Evolutionary conservation across 257 asterid genomes (phyloP), one percentile per base, ranked within the genome.

Genomic region (Gentiana macrophylla): DNA sequence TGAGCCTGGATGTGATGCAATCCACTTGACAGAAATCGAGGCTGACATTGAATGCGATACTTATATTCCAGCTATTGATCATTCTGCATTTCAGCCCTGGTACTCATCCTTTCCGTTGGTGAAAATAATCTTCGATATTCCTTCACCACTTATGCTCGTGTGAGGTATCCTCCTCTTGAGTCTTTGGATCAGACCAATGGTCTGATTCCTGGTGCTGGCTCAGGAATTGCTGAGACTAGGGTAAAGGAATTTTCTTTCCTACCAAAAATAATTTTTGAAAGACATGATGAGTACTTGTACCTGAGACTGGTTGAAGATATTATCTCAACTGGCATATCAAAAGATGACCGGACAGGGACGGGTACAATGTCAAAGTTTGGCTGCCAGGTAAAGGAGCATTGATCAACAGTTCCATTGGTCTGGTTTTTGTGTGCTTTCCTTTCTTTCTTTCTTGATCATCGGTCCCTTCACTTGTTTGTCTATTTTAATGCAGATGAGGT

Each of bases 321-420:
- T 60, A 77, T 92, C 67, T 78, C 68, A 11, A 75, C 71, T 70
- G 98, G 98, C 66, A 81, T 66, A 46, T 64, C 47, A 38, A 92
- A 81, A 74, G 98, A 76, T 68, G 98, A 92, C 75, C 72, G 91
- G 61, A 88, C 95, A 2, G 97, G 98, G 61, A 88, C 94, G 50
- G 98, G 97, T 67, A 85, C 98, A 49, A 70, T 83, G 61, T 92
- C 98, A 5, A 80, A 83, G 70, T 92, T 92, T 77, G 97, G 98
- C 50, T 81, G 94, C 73, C 98, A 92, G 97, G 98, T 92, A 77
- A 46, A 50, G 38, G 57, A 12, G 11, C 46, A 2, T 41, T 41
- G 46, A 10, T 41, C 46, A 41, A 41, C 46, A 41, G 46, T 41
- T 41, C 46, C 6, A 41, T 10, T 41, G 46, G 6, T 5, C 46